These are phyloP conservation scores for Turritis glabra DNA, from an alignment of 345 rosid genomes.

Conservation along the genomic window DNA sequence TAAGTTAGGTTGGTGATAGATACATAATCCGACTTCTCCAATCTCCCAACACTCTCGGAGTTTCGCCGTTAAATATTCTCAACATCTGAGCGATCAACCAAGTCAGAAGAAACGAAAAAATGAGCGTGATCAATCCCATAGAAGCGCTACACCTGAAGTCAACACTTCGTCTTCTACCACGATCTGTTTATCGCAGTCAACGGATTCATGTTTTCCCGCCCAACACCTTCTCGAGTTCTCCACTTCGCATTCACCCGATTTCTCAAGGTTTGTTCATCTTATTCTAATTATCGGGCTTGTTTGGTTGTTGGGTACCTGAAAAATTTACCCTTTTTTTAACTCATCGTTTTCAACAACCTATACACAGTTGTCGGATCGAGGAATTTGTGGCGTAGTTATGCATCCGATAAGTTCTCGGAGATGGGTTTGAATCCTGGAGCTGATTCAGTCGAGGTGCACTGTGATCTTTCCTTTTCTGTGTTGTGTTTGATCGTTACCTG, in stretches of 20 bases:
- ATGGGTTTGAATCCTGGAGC: conserved; percentile 33
- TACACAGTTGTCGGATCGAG: neutral
- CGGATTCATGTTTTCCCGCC: conserved; percentile 27
- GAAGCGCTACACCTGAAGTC: conserved; percentile 24
- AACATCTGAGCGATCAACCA: no score
- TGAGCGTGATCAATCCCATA: conserved; percentile 17
- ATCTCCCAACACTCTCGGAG: neutral
- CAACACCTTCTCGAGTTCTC: conserved; percentile 20
- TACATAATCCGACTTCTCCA: no score
- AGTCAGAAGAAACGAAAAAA: neutral
- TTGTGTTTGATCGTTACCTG: neutral
- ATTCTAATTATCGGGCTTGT: neutral
- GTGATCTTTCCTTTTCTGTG: neutral
- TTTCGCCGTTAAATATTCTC: no score
- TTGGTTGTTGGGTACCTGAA: neutral
- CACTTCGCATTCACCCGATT: conserved; percentile 27
- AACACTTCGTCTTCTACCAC: conserved; percentile 9
- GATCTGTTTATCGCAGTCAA: conserved; percentile 6
- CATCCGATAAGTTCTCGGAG: conserved; percentile 47
- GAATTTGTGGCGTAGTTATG: neutral
- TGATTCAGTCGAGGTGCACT: conserved; percentile 46
- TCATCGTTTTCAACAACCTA: neutral
- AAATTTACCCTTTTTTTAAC: neutral
- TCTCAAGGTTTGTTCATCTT: conserved; percentile 41
- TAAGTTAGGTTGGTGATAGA: no score